phyloP scores from a whole-genome alignment of 441 rosid species.

The Gossypium lobatum region DNA sequence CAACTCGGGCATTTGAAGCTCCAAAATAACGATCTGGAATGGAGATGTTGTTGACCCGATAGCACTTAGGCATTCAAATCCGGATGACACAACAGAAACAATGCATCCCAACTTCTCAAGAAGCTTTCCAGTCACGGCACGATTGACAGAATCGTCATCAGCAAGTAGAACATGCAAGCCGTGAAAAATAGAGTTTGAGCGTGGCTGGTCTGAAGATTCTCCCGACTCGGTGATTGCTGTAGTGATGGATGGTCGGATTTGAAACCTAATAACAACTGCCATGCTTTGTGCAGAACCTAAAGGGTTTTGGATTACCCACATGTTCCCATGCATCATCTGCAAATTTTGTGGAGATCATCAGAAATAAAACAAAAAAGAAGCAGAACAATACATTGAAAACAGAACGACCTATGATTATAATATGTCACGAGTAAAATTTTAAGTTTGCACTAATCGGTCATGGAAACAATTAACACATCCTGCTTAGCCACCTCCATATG shows the following conservation, averaged over 20 bases:
- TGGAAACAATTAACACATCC: neutral
- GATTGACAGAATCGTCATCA: slow-evolving; percentile 63
- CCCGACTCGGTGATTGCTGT: slow-evolving; percentile 35
- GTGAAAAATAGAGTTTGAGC: slow-evolving; percentile 50
- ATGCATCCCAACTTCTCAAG: slow-evolving; percentile 80
- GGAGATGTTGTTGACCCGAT: slow-evolving; percentile 40
- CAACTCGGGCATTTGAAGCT: slow-evolving; percentile 74
- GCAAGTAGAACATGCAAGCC: slow-evolving; percentile 75
- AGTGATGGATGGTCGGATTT: slow-evolving; percentile 37
- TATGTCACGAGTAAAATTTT: neutral
- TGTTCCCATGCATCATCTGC: slow-evolving; percentile 77
- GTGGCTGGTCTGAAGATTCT: slow-evolving; percentile 48
- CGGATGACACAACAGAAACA: slow-evolving; percentile 63
- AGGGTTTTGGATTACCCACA: slow-evolving; percentile 53
- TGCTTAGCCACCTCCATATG: neutral
- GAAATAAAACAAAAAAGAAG: neutral
- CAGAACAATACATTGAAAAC: neutral
- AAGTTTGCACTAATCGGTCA: neutral
- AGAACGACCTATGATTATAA: neutral
- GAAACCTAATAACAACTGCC: slow-evolving; percentile 61
- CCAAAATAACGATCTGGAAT: slow-evolving; percentile 64
- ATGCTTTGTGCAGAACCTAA: slow-evolving; percentile 58
- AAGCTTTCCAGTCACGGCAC: slow-evolving; percentile 68
- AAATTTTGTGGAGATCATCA: neutral
- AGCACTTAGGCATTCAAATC: slow-evolving; percentile 66